A percentile compares a stretch with the other conserved stretches of the same genome.
These are phyloP conservation scores for Monosporozyma yasuniensis DNA, from an alignment of 805 yeast species.

Conservation along the genomic window DNA sequence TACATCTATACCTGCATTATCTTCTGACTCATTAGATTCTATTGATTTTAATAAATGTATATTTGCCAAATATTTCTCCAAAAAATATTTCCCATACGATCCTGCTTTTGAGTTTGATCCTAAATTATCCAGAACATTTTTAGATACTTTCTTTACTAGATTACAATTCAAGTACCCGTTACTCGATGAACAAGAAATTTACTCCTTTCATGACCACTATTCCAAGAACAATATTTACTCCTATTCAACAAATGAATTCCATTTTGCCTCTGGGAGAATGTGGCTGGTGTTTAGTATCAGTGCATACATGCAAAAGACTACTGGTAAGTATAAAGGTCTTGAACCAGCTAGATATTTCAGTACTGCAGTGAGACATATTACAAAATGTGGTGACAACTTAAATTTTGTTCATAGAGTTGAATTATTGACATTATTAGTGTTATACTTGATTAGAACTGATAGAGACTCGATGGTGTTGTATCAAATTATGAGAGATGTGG, in stretches of 20 bases:
- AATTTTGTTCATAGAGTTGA: conserved; percentile 42
- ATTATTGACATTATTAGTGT: conserved; percentile 42
- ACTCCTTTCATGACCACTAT: conserved; percentile 42
- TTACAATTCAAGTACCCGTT: conserved; percentile 51
- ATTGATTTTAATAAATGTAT: conserved; percentile 35
- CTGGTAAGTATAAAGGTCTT: conserved; percentile 48
- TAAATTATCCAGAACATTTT: conserved; percentile 39
- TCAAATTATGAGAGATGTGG: conserved; percentile 45
- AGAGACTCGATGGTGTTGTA: conserved; percentile 47
- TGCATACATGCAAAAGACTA: conserved; percentile 44
- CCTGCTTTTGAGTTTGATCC: conserved; percentile 47
- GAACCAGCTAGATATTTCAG: conserved; percentile 51
- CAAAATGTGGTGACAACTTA: conserved; percentile 35
- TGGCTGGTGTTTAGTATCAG: conserved; percentile 46
- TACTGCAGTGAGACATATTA: conserved; percentile 48
- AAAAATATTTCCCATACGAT: conserved; percentile 38
- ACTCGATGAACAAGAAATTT: conserved; percentile 43
- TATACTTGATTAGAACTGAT: conserved; percentile 53
- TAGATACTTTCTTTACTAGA: conserved; percentile 46
- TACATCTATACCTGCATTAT: conserved; percentile 8
- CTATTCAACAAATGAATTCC: conserved; percentile 32
- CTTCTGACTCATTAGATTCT: conserved; percentile 30
- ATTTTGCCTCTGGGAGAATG: conserved; percentile 47
- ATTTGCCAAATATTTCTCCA: conserved; percentile 39
- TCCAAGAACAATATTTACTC: conserved; percentile 35